Conservation (phyloP, 164 flowering plant genomes). For the Chloranthus sessilifolius region DNA sequence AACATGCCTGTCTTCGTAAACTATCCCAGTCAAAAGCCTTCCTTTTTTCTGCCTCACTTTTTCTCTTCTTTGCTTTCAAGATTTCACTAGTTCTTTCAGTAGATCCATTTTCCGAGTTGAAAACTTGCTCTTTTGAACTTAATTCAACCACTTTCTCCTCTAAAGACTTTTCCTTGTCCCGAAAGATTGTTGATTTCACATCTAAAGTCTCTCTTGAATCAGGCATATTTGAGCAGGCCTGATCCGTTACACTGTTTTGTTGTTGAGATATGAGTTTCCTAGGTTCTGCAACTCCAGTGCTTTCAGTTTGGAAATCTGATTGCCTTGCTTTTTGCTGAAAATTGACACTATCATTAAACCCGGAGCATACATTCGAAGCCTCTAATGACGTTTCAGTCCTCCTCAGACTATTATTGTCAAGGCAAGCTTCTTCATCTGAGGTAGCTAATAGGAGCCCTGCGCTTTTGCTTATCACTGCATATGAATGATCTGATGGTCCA, state of each 20-base stretch:
- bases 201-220: conserved; percentile 1
- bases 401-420: too few species aligned
- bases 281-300: conserved; percentile 6
- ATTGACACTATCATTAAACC: background rate
- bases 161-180: conserved; percentile 4
- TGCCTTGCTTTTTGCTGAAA: conserved; percentile 3
- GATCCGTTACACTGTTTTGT: too few species aligned
- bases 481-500: background rate
- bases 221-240: too few species aligned
- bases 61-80: conserved; percentile 26
- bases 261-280: conserved; percentile 5
- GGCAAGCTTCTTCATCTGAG: conserved; percentile 9
- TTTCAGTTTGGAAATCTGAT: conserved; percentile 1
- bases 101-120: conserved; percentile 11
- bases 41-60: conserved; percentile 27
- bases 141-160: conserved; percentile 8
- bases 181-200: conserved; percentile 6
- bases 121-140: conserved; percentile 10
- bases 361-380: too few species aligned
- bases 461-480: background rate
- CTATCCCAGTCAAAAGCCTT: conserved; percentile 63
- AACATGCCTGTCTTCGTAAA: conserved; percentile 42
- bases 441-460: background rate
- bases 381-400: too few species aligned
- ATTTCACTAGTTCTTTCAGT: conserved; percentile 11